Conservation (phyloP, 768 basidiomycete species). For the Sarcomyxa edulis region DNA sequence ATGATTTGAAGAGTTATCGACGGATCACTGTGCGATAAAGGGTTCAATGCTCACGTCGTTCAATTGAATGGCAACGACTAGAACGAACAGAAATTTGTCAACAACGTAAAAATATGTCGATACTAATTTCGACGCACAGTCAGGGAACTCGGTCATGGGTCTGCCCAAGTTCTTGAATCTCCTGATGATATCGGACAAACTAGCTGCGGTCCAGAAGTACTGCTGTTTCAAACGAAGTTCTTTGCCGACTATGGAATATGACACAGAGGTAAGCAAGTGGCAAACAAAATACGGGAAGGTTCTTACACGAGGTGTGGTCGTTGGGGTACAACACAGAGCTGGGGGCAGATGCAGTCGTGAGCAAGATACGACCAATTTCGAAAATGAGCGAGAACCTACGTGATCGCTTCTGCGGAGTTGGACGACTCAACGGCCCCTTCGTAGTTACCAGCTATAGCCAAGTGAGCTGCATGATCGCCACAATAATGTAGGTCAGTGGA, state of each 20-base stretch:
- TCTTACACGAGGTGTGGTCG: conserved; percentile 55
- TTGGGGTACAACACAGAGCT: conserved; percentile 96
- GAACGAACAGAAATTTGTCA: conserved; percentile 4
- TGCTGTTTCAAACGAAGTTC: conserved; percentile 93
- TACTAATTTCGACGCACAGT: conserved; percentile 48
- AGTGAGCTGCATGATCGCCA: too few species aligned
- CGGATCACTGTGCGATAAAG: background rate
- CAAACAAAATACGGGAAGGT: background rate
- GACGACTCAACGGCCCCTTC: conserved; percentile 84
- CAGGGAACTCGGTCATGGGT: conserved; percentile 75
- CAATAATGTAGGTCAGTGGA: too few species aligned
- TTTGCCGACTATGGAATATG: conserved; percentile 59
- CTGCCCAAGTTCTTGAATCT: conserved; percentile 89
- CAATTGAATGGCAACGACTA: conserved; percentile 90
- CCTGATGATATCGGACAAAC: conserved; percentile 83
- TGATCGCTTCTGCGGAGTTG: conserved; percentile 90
- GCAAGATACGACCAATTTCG: too few species aligned
- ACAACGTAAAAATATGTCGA: background rate
- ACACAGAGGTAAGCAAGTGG: background rate
- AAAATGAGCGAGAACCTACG: too few species aligned
- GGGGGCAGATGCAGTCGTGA: conserved; percentile 87
- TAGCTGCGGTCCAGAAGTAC: conserved; percentile 92
- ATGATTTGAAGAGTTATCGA: background rate
- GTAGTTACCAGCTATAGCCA: conserved; percentile 76
- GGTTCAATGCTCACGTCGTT: conserved; percentile 59